A percentile compares a stretch with the other conserved stretches of the same genome.
phyloP scores from a whole-genome alignment of 148 eudicot species.

The Chenopodium berlandieri region DNA sequence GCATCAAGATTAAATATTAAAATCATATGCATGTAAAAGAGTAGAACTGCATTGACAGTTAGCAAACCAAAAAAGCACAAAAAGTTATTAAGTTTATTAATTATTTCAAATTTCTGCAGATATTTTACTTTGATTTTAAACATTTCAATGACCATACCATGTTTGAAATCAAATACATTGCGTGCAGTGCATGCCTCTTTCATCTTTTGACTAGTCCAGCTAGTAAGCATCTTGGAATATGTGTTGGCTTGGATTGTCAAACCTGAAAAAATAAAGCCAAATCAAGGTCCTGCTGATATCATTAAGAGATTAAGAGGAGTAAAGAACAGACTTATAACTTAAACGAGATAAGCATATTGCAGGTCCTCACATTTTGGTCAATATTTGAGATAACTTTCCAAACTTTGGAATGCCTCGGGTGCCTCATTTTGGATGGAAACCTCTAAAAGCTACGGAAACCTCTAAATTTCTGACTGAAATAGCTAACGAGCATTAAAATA shows the following conservation, averaged over 20 bases:
- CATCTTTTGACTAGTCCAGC: slow-evolving; percentile 97
- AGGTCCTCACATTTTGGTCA: no score
- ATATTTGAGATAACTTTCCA: no score
- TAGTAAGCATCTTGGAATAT: slow-evolving; percentile 88
- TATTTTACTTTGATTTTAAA: background rate
- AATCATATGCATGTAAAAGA: background rate
- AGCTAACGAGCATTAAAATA: no score
- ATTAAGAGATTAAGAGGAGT: background rate
- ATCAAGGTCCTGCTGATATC: background rate
- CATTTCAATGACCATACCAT: slow-evolving; percentile 48
- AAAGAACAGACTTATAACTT: background rate
- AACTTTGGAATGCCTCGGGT: no score
- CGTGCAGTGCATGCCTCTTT: slow-evolving; percentile 65
- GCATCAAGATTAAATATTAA: background rate
- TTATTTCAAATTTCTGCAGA: background rate
- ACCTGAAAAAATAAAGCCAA: slow-evolving; percentile 43
- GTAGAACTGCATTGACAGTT: background rate
- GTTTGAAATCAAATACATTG: slow-evolving; percentile 85
- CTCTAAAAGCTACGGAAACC: no score
- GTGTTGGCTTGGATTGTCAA: slow-evolving; percentile 93
- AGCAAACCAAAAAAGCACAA: background rate
- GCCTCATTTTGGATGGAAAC: no score
- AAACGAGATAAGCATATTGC: background rate
- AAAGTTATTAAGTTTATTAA: background rate
- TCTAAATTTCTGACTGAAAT: no score